Base-by-base conservation (phyloP, 805 yeast species). In the Ogataea trehaloabstinens region DNA sequence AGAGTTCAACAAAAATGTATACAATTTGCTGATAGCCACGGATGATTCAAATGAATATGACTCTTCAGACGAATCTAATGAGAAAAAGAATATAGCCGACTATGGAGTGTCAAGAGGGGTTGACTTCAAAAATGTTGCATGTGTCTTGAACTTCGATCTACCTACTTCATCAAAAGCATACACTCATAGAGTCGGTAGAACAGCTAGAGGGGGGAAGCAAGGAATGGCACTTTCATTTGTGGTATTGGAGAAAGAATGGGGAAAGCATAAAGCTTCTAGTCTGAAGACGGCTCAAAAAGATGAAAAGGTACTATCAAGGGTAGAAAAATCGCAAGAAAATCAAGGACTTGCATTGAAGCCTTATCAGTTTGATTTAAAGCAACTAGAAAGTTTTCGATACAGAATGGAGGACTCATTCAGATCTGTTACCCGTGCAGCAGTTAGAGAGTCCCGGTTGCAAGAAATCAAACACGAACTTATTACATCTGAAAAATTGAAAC, bases 21-120 rank as follows among this genome's bases (percentile, higher is more conserved):
- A 88, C 68, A 78, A 79, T 52, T 66, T 93, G 47, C 68, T 93
- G 52, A 93, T 93, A 59, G 98, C 99, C 20, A 93, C 99, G 0
- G 99, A 93, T 61, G 97, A 91, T 55, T 76, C 87, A 17, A 73
- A 76, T 44, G 82, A 80, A 45, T 67, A 71, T 44, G 72, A 76
- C 10, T 74, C 68, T 22, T 71, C 61, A 17, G 61, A 55, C 4
- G 13, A 10, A 7, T 24, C 31, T 4, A 53, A 51, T 6, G 55
- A 56, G 24, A 40, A 19, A 34, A 41, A 5, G 36, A 49, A 19
- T 47, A 57, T 45, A 40, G 48, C 34, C 51, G 98, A 93, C 53
- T 93, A 84, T 58, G 95, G 97, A 47, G 97, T 90, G 29, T 85
- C 96, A 19, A 78, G 99, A 63, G 99, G 99, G 56, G 95, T 93